Evolutionary conservation across 2,329 filamentous ascomycete genomes (phyloP), one percentile per base, ranked within the genome.

Genomic region (Pyrenophora graminea): DNA sequence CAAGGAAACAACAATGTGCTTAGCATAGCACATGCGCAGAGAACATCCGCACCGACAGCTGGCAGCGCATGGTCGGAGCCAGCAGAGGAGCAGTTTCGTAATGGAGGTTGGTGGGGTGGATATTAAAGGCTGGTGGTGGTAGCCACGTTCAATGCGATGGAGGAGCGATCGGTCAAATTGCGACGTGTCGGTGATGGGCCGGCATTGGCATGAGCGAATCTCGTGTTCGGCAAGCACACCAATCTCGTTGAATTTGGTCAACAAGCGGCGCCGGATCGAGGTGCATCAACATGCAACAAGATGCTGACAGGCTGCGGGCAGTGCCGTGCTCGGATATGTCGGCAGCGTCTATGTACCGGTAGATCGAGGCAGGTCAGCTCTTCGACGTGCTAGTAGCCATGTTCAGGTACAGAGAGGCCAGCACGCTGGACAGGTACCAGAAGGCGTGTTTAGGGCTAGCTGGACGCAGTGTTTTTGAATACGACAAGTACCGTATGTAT

Each of bases 1-100:
- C 34, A 61, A 57, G 34, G 63, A 69, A 39, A 19, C 31, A 3
- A 63, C 60, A 10, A 53, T 60, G 6, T 68, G 67, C 50, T 55
- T 61, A 37, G 61, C 62, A 12, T 15, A 15, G 15, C 15, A 15
- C 15, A 15, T 67, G 61, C 36, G 56, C 53, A 19, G 59, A 62
- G 36, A 64, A 54, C 40, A 9, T 30, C 9, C 46, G 64, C 15
- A 17, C 32, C 64, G 48, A 64, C 23, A 25, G 21, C 21, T 23
- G 21, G 21, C 25, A 30, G 9, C 9, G 27, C 27, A 30, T 30
- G 27, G 2, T 30, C 10, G 4, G 27, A 30, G 27, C 3, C 3
- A 30, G 27, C 27, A 30, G 27, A 30, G 9, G 12, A 12, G 27
- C 27, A 12, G 27, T 30, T 13, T 30, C 51, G 13, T n/a, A 4